Conservation (phyloP, 2,329 filamentous ascomycete species). For the Ascochyta pisi region DNA sequence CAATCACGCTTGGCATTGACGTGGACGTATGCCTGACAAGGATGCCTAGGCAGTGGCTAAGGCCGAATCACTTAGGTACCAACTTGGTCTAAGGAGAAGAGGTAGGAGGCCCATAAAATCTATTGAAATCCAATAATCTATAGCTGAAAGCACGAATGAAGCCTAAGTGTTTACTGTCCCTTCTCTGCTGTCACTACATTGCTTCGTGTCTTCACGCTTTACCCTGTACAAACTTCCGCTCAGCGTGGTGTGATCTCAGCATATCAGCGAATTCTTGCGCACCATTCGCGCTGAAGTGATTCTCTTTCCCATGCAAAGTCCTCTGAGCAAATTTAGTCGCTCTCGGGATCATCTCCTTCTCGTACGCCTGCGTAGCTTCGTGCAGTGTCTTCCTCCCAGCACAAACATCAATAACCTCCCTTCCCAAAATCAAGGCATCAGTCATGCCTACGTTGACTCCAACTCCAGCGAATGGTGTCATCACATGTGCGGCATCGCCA, state of each 20-base stretch:
- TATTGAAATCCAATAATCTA: not conserved
- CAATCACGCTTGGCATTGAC: slow-evolving; percentile 13
- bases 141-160: not conserved
- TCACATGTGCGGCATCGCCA: slow-evolving; percentile 67
- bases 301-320: slow-evolving; percentile 30
- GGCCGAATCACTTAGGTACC: not conserved
- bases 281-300: slow-evolving; percentile 30
- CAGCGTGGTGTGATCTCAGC: slow-evolving; percentile 20
- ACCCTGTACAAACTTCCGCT: not conserved
- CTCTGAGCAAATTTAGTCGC: slow-evolving; percentile 27
- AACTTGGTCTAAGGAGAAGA: not conserved
- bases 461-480: slow-evolving; percentile 65
- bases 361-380: slow-evolving; percentile 30
- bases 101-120: not conserved
- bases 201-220: not conserved
- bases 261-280: slow-evolving; percentile 30
- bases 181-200: not conserved
- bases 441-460: slow-evolving; percentile 66
- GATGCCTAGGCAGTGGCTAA: slow-evolving; percentile 5
- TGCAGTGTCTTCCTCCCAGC: slow-evolving; percentile 30
- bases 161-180: not conserved
- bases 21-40: slow-evolving; percentile 11
- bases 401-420: slow-evolving; percentile 26
- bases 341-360: slow-evolving; percentile 35
- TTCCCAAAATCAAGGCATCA: slow-evolving; percentile 60